Conservation (phyloP, 495 filamentous ascomycete genomes). For the Aspergillus olivimuriae region DNA sequence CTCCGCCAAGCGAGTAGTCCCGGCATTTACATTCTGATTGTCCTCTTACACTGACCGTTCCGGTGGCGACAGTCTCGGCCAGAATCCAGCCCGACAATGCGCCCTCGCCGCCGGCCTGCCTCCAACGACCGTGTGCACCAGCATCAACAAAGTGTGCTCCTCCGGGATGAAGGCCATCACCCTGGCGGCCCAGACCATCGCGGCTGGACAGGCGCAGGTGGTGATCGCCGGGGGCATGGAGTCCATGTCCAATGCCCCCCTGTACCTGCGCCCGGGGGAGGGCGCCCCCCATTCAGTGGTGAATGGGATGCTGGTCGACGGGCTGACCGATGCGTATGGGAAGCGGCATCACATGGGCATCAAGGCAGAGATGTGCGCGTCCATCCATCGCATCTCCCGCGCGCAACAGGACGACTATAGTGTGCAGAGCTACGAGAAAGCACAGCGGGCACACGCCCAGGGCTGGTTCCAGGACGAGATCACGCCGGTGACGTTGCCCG, state of each 20-base stretch:
- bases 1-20: no score
- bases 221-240: conserved; percentile 79
- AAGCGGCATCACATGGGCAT: no score
- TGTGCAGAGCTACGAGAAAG: conserved; percentile 67
- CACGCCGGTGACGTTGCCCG: conserved; percentile 71
- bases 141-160: conserved; percentile 82
- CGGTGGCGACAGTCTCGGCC: no score
- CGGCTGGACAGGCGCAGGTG: conserved; percentile 64
- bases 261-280: no score
- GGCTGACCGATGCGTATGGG: no score
- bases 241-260: conserved; percentile 69
- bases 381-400: conserved; percentile 68
- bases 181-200: conserved; percentile 76
- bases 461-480: conserved; percentile 83
- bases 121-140: conserved; percentile 65
- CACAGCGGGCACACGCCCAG: conserved; percentile 71
- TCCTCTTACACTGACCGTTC: no score
- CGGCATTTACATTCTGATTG: no score
- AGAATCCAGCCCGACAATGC: no score
- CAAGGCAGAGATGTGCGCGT: conserved; percentile 81
- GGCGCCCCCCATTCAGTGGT: no score
- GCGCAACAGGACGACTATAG: conserved; percentile 71
- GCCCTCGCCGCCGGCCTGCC: conserved; percentile 90
- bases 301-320: no score
- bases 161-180: conserved; percentile 82